Evolutionary conservation across 1,284 basidiomycete genomes (phyloP).

Genomic region (Leccinum glutinopallens): DNA sequence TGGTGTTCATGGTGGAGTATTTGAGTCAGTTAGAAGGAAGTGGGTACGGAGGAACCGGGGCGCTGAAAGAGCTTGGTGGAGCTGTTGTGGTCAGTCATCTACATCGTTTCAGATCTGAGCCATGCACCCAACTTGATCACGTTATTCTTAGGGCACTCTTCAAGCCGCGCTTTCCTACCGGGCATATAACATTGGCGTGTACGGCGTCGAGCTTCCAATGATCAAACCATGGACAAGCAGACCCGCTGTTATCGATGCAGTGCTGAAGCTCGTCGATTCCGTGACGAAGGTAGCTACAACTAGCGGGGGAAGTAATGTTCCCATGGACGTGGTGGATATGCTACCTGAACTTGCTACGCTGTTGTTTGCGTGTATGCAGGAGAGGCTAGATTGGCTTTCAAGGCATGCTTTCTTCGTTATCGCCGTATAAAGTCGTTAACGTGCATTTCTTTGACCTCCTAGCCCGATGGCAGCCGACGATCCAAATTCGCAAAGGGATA

Average conservation of each 20-base stretch:
- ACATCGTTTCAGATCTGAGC: background rate
- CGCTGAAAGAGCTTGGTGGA: constrained; percentile 37
- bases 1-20: constrained; percentile 54
- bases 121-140: background rate
- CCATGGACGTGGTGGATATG: constrained; percentile 51
- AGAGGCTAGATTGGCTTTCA: constrained; percentile 69
- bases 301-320: constrained; percentile 31
- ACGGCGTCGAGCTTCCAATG: constrained; percentile 75
- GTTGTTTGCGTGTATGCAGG: constrained; percentile 73
- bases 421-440: constrained; percentile 10
- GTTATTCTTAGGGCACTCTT: constrained; percentile 58
- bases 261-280: constrained; percentile 73
- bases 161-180: constrained; percentile 77
- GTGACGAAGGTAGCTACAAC: constrained; percentile 49
- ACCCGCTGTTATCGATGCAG: constrained; percentile 64
- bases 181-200: constrained; percentile 68
- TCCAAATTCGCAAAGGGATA: constrained; percentile 51
- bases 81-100: constrained; percentile 62
- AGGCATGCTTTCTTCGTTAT: constrained; percentile 46
- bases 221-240: constrained; percentile 86
- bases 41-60: constrained; percentile 27
- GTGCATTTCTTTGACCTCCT: background rate
- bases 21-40: constrained; percentile 29
- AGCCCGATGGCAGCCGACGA: constrained; percentile 51
- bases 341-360: constrained; percentile 72